These are phyloP conservation scores for Gaertneriomyces semiglobifer DNA, from an alignment of 192 early-diverging fungal genomes.

Conservation along the genomic window DNA sequence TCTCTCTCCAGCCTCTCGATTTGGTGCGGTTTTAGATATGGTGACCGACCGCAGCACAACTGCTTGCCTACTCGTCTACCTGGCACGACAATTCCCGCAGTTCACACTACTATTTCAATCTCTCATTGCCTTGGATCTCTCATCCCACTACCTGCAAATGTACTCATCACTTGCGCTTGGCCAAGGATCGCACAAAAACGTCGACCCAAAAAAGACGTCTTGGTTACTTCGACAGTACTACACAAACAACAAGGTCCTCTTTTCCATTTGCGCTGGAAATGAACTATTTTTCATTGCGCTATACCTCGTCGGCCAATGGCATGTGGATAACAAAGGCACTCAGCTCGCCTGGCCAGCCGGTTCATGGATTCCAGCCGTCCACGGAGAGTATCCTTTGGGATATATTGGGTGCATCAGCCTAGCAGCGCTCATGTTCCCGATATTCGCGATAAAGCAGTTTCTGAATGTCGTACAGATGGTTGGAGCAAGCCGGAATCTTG, in stretches of 20 bases:
- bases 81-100: conserved; percentile 62
- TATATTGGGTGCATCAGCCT: conserved; percentile 20
- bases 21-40: conserved; percentile 98
- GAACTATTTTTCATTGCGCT: conserved; percentile 88
- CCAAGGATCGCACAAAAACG: conserved; percentile 83
- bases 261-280: conserved; percentile 87
- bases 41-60: conserved; percentile 96
- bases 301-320: conserved; percentile 49
- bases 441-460: conserved; percentile 84
- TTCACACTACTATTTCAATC: conserved; percentile 83
- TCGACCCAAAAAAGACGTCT: conserved; percentile 67
- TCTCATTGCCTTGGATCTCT: conserved; percentile 89
- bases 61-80: conserved; percentile 82
- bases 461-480: conserved; percentile 93
- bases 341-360: conserved; percentile 6
- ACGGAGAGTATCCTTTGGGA: conserved; percentile 2
- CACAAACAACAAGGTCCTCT: conserved; percentile 84
- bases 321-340: conserved; percentile 18
- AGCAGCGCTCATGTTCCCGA: conserved; percentile 54
- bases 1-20: conserved; percentile 54
- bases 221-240: conserved; percentile 85
- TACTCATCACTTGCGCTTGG: conserved; percentile 85
- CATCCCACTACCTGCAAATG: conserved; percentile 99
- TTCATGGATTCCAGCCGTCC: conserved; percentile 5
- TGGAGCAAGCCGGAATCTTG: conserved; percentile 77